Base-by-base conservation (phyloP, 148 eudicot species). In the Arctostaphylos glauca region DNA sequence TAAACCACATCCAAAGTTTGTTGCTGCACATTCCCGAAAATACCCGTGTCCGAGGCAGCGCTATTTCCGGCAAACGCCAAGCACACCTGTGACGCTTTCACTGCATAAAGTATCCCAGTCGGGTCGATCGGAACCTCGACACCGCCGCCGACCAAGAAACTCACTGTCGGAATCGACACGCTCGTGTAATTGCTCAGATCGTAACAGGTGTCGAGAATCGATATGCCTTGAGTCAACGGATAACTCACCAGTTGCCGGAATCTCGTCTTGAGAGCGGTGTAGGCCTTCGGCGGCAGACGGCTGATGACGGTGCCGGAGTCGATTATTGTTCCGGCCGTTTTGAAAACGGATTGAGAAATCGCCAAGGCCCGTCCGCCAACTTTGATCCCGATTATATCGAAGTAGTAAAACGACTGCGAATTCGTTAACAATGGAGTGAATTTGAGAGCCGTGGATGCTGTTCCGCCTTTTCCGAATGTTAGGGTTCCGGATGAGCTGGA, bases 341-440 rank as follows among this genome's bases (percentile, higher is more conserved):
- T 74, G 77, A 74, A 74, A 15, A n/a, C 54, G 54, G 77, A 7
- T 15, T 9, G 77, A 12, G 77, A 74, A 0, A 74, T 48, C 2
- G 77, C 19, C 9, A 74, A 9, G 25, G 31, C 9, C n/a, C 21
- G 3, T n/a, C 77, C 77, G 0, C 53, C 53, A 2, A 74, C 31
- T 47, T 74, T 73, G 9, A 73, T 73, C 4, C 52, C 77, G 2
- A 5, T 74, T 3, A 74, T 74, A 31, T n/a, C 53, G 53, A 74
- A 2, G 77, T 15, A 74, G 55, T 74, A 74, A 6, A 74, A 74
- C 10, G 50, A 44, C 12, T 74, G 77, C 0, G 77, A 48, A 0
- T 19, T n/a, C 0, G 13, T 49, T 0, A n/a, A 3, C 5, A 88
- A 80, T n/a, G 92, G 89, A 2, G 95, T 94, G 89, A 87, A 92